Evolutionary conservation across 768 basidiomycete genomes (phyloP), one percentile per base, ranked within the genome.

Genomic region (Trametes cubensis): DNA sequence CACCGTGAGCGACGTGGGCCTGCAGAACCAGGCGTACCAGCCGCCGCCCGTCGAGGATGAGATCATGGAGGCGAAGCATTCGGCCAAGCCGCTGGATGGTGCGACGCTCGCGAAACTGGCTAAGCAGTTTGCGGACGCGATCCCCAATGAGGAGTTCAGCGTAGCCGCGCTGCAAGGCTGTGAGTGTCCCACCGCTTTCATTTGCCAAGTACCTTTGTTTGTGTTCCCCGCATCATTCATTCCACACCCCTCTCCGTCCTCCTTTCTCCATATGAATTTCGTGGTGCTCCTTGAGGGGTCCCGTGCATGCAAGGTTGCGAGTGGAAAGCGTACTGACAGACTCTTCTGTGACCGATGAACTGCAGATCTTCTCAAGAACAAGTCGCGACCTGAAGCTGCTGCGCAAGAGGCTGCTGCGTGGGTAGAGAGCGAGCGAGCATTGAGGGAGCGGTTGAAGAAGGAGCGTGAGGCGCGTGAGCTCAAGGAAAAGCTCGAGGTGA

Each of bases 111-210:
- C 83, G 26, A 68, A 74, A n/a, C 79, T 95, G 17, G 92, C 92
- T 11, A 85, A 89, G 77, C 70, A 79, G 61, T 95, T 95, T 69
- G 90, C 92, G 4, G 89, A 91, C 64, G 78, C 84, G 23, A 85
- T 95, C 21, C 92, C 94, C 0, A 89, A 93, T 40, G 87, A 89
- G 42, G 89, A 91, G 76, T 92, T 95, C 71, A 91, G 90, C 69
- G 90, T 95, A 57, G 94, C 94, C 20, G 89, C 92, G 59, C 78
- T 97, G 56, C 94, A 95, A 77, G 94, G 92, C 73, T 94, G 90
- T 91, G 73, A 83, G 90, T 86, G 39, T 58, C 58, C 62, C 46
- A 26, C 40, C 57, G 48, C 57, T 55, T 51, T 48, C 61, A 57
- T 67, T 47, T 52, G 55, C 66, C 54, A 55, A 69, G 66, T 69